Percentiles rank a stretch among this genome's conserved stretches.
These are phyloP conservation scores for Mitragyna speciosa DNA, from an alignment of 257 asterid species.

Conservation along the genomic window DNA sequence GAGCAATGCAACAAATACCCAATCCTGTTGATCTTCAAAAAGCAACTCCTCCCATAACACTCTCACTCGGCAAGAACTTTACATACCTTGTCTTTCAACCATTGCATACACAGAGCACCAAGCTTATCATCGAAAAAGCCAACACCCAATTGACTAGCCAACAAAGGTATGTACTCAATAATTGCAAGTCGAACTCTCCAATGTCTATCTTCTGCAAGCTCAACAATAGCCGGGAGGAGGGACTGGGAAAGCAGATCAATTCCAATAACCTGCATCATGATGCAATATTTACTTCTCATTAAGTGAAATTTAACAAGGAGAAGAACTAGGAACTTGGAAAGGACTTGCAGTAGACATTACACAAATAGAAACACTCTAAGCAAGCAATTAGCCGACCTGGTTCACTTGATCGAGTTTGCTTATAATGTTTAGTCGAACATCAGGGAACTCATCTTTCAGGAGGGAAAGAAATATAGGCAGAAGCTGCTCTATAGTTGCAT, in stretches of 20 bases:
- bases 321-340: not conserved
- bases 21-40: not conserved
- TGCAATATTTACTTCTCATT: constrained; percentile 1
- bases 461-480: constrained; percentile 83
- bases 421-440: constrained; percentile 79
- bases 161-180: constrained; percentile 74
- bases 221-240: constrained; percentile 77
- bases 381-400: constrained; percentile 51
- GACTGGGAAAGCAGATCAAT: constrained; percentile 79
- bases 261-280: constrained; percentile 60
- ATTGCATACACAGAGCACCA: constrained; percentile 89
- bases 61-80: not conserved
- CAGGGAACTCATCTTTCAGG: constrained; percentile 81
- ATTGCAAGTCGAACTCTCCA: constrained; percentile 90
- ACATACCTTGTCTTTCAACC: constrained; percentile 77
- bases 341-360: not conserved
- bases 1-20: not conserved
- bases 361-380: not conserved
- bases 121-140: constrained; percentile 83
- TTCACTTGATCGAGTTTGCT: constrained; percentile 92
- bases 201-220: constrained; percentile 88
- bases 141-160: constrained; percentile 80
- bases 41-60: not conserved
- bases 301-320: not conserved
- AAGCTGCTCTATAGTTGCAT: constrained; percentile 82